These are phyloP conservation scores for Musa balbisiana DNA, from an alignment of 202 grass and related monocot species.

Conservation along the genomic window DNA sequence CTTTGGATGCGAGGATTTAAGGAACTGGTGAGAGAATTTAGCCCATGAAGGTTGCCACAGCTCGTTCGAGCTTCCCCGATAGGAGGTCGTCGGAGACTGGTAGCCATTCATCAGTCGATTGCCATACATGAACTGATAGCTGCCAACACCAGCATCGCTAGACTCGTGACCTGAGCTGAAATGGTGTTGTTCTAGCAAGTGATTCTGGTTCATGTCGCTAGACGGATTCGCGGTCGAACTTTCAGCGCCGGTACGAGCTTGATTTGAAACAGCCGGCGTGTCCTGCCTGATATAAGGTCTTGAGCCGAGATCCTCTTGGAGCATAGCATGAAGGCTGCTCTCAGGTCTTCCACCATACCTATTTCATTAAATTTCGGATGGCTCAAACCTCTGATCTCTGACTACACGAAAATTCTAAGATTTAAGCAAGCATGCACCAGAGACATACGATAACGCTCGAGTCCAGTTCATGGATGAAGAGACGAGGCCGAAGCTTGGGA, in stretches of 20 bases:
- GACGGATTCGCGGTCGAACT: background rate
- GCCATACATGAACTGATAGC: slow-evolving; percentile 3
- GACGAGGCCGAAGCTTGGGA: slow-evolving; percentile 22
- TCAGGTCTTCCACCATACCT: slow-evolving; percentile 24
- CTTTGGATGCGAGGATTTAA: slow-evolving; percentile 25
- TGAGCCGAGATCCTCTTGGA: slow-evolving; percentile 18
- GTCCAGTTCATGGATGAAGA: slow-evolving; percentile 28
- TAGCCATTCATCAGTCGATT: background rate
- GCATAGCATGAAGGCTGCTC: slow-evolving; percentile 12
- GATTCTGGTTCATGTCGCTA: background rate
- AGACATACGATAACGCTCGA: slow-evolving; percentile 16
- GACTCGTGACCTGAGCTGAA: background rate
- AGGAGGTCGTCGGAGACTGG: background rate
- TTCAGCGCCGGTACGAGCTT: background rate
- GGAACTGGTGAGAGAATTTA: slow-evolving; percentile 29
- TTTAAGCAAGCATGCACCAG: too few relatives aligned
- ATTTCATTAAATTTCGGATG: slow-evolving; percentile 2
- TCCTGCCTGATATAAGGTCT: slow-evolving; percentile 27
- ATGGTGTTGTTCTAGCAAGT: background rate
- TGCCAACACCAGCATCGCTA: slow-evolving; percentile 14
- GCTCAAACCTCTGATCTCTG: background rate
- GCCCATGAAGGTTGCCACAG: slow-evolving; percentile 28
- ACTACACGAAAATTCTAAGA: too few relatives aligned
- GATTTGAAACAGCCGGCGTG: slow-evolving; percentile 15
- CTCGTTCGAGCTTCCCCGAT: slow-evolving; percentile 12